Evolutionary conservation across 331 rosid species (phyloP).

Genomic region (Malus hybrid): DNA sequence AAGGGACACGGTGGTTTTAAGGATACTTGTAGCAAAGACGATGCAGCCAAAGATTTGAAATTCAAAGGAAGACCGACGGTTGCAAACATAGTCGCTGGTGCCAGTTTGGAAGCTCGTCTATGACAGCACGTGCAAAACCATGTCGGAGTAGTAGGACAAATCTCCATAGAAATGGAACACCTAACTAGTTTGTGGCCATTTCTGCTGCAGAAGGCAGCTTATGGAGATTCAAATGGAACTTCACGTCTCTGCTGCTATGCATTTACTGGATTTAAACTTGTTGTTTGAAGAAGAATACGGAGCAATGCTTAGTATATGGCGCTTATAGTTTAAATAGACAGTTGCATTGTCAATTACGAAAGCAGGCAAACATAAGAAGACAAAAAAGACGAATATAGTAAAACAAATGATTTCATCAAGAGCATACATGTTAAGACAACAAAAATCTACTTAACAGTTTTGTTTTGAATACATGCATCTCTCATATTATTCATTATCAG

Average conservation of each 20-base stretch:
- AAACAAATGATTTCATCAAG: neutral
- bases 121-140: constrained; percentile 86
- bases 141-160: constrained; percentile 65
- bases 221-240: constrained; percentile 75
- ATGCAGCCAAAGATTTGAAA: constrained; percentile 18
- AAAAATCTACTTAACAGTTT: too few relatives aligned
- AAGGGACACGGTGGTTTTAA: constrained; percentile 70
- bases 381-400: neutral
- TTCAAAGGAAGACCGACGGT: constrained; percentile 36
- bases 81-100: constrained; percentile 61
- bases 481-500: neutral
- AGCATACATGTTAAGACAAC: neutral
- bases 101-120: constrained; percentile 49
- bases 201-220: constrained; percentile 57
- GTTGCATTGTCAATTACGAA: neutral
- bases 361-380: neutral
- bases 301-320: constrained; percentile 1
- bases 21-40: constrained; percentile 22
- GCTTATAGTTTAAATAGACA: neutral
- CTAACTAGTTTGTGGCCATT: constrained; percentile 55
- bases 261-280: constrained; percentile 28
- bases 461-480: neutral
- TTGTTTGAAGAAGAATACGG: neutral
- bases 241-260: constrained; percentile 45
- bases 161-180: constrained; percentile 75